Percentiles rank a stretch among this genome's conserved stretches.
These are phyloP conservation scores for Pythium diclinum DNA, from an alignment of 352 stramenopile genomes.

Conservation along the genomic window DNA sequence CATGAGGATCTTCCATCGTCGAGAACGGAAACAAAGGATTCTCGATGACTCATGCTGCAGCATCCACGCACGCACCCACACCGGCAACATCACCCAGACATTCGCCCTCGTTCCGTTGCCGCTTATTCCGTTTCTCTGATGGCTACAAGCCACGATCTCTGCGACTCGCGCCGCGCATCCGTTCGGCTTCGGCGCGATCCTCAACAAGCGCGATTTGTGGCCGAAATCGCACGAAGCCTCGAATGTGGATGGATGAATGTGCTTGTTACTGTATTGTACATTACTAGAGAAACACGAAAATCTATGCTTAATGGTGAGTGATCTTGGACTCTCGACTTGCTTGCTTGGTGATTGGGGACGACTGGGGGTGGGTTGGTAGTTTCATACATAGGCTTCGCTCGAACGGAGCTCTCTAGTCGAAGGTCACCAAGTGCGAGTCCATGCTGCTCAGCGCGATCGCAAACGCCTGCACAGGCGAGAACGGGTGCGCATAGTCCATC, in stretches of 20 bases:
- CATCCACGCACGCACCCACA: too few species aligned
- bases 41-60: too few species aligned
- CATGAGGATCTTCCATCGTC: too few species aligned
- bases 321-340: neutral
- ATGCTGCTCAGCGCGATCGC: conserved; percentile 86
- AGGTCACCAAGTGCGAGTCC: conserved; percentile 85
- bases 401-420: conserved; percentile 48
- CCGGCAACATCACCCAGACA: too few species aligned
- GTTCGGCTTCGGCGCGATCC: conserved; percentile 35
- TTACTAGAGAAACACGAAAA: conserved; percentile 21
- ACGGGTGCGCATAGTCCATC: conserved; percentile 84
- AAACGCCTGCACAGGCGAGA: conserved; percentile 84
- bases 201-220: conserved; percentile 46
- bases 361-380: conserved; percentile 4
- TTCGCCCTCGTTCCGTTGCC: conserved; percentile 16
- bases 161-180: conserved; percentile 35
- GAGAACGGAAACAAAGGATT: too few species aligned
- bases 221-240: conserved; percentile 32
- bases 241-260: neutral
- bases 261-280: conserved; percentile 21
- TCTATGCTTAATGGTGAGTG: conserved; percentile 14
- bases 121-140: conserved; percentile 17
- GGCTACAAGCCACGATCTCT: conserved; percentile 29
- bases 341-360: conserved; percentile 9
- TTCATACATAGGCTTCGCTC: conserved; percentile 34